Conservation (phyloP, 2,329 filamentous ascomycete species). For the Blastomyces percursus region DNA sequence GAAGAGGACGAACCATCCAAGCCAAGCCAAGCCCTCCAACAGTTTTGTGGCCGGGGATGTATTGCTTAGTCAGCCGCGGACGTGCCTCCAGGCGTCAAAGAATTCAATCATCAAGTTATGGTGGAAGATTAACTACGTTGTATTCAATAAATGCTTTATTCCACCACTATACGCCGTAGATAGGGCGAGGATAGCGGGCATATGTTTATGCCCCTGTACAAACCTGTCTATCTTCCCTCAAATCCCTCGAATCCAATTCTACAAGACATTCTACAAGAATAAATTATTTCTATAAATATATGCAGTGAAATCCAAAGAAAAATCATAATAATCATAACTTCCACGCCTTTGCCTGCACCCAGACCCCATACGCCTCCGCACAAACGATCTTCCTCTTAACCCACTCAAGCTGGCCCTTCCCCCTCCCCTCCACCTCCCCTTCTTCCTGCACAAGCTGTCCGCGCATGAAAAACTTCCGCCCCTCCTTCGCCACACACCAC, state of each 20-base stretch:
- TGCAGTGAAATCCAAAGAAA: background rate
- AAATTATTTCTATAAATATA: background rate
- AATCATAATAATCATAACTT: conserved; percentile 16
- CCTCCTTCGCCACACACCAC: conserved; percentile 27
- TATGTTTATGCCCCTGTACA: background rate
- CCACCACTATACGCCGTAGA: background rate
- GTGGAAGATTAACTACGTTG: too few species aligned
- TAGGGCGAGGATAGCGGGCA: background rate
- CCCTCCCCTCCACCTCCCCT: conserved; percentile 16
- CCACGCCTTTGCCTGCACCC: conserved; percentile 25
- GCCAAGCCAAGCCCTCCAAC: too few species aligned
- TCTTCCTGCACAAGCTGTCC: conserved; percentile 30
- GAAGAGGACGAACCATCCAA: too few species aligned
- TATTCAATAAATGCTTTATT: too few species aligned
- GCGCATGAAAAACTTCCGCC: conserved; percentile 33
- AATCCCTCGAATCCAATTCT: background rate
- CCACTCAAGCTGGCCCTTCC: conserved; percentile 23
- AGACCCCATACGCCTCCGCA: conserved; percentile 34
- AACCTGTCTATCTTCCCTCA: background rate
- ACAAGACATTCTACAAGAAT: background rate
- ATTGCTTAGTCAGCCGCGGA: too few species aligned
- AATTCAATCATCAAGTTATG: too few species aligned
- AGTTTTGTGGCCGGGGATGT: too few species aligned
- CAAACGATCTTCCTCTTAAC: conserved; percentile 25
- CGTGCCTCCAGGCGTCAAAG: too few species aligned